phyloP scores from a whole-genome alignment of 208 protist species.

The Leishmania braziliensis region DNA sequence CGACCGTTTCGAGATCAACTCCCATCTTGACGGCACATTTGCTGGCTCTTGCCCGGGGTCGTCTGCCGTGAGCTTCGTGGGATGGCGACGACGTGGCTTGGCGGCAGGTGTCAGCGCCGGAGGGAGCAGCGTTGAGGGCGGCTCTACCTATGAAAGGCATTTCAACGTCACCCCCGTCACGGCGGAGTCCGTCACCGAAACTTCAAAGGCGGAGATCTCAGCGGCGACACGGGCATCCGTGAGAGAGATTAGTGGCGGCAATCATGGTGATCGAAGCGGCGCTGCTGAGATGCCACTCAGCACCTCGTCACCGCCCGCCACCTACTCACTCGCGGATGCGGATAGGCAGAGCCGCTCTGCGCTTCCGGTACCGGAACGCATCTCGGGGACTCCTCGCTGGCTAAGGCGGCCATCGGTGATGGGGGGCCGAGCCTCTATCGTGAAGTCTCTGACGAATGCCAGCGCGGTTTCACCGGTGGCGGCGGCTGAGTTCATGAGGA shows the following conservation, averaged over 20 bases:
- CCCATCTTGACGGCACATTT: conserved; percentile 12
- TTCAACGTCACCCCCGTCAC: background rate
- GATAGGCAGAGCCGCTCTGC: background rate
- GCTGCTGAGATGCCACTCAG: background rate
- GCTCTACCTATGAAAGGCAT: background rate
- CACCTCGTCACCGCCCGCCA: background rate
- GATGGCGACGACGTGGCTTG: conserved; percentile 13
- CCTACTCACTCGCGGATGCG: background rate
- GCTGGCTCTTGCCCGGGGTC: conserved; percentile 12
- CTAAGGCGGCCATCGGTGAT: conserved; percentile 4
- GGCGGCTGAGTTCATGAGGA: background rate
- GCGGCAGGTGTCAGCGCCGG: background rate
- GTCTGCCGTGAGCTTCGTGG: conserved; percentile 17
- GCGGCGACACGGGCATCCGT: conserved; percentile 9
- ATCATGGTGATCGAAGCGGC: background rate
- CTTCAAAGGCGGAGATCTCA: background rate
- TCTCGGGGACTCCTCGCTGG: conserved; percentile 15
- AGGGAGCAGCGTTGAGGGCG: background rate
- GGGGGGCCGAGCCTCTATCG: background rate
- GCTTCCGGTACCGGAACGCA: background rate
- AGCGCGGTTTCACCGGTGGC: background rate
- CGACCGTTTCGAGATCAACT: conserved; percentile 1
- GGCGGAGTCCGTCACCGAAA: background rate
- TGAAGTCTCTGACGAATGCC: background rate
- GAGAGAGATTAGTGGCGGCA: background rate